Percentiles rank a stretch among this genome's conserved stretches.
phyloP scores from a whole-genome alignment of 2,329 filamentous ascomycete genomes.

The Penicillium sp. region DNA sequence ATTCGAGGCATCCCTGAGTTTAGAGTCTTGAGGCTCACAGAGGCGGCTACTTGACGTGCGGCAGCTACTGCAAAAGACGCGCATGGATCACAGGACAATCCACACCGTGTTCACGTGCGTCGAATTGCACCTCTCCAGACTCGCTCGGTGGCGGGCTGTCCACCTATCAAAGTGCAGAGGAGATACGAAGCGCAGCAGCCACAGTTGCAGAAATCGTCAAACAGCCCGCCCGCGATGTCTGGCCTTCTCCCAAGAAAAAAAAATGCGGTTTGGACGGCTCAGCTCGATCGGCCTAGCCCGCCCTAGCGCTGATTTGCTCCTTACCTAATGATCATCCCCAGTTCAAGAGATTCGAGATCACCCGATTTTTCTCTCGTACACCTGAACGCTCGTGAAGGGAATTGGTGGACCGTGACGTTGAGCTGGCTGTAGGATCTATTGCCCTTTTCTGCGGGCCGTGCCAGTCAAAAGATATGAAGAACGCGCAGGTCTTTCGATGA shows the following conservation, averaged over 20 bases:
- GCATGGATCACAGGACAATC: too few species aligned
- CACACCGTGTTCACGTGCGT: not conserved
- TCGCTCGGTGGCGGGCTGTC: not conserved
- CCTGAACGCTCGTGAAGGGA: not conserved
- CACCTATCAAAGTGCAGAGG: not conserved
- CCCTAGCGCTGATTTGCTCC: slow-evolving; percentile 8
- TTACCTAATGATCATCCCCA: slow-evolving; percentile 1
- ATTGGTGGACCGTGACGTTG: too few species aligned
- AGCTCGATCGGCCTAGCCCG: not conserved
- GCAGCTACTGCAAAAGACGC: too few species aligned
- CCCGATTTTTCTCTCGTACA: not conserved
- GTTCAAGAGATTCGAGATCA: not conserved
- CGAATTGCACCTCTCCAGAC: too few species aligned
- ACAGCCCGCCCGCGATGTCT: not conserved
- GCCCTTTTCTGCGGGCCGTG: too few species aligned
- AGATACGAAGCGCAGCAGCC: slow-evolving; percentile 15
- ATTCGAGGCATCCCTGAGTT: too few species aligned
- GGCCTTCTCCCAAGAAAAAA: not conserved
- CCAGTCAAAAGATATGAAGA: not conserved
- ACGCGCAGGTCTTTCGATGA: not conserved
- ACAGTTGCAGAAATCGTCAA: slow-evolving; percentile 3
- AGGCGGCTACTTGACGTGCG: too few species aligned
- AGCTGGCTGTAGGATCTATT: too few species aligned
- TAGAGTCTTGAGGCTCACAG: not conserved
- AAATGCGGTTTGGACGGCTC: not conserved